Percentiles rank a stretch among this genome's conserved stretches.
phyloP scores from a whole-genome alignment of 208 protist genomes.

The Dictyostelium gargantuum region DNA sequence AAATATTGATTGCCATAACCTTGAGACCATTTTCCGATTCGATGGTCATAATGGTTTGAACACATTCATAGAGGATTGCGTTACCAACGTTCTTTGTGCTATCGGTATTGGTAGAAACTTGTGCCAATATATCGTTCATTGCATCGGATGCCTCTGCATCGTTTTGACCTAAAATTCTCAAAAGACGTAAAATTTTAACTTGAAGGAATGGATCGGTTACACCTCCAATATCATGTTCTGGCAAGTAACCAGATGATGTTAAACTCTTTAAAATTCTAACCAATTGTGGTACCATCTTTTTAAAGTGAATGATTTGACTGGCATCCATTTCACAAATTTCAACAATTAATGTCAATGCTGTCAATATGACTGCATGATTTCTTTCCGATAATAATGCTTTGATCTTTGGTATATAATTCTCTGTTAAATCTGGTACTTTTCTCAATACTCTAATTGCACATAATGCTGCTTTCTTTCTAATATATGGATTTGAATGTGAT shows the following conservation, averaged over 20 bases:
- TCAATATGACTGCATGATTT: conserved; percentile 90
- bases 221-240: conserved; percentile 95
- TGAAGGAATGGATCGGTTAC: conserved; percentile 99
- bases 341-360: conserved; percentile 92
- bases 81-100: conserved; percentile 94
- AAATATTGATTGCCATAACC: conserved; percentile 97
- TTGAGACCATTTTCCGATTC: conserved; percentile 88
- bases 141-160: conserved; percentile 92
- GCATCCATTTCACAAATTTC: conserved; percentile 84
- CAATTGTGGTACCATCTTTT: conserved; percentile 89
- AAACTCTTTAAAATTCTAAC: conserved; percentile 95
- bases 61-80: conserved; percentile 98
- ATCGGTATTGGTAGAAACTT: conserved; percentile 98
- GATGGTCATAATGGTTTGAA: conserved; percentile 97
- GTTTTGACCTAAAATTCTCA: conserved; percentile 94
- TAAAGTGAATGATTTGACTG: conserved; percentile 77
- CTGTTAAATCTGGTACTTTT: conserved; percentile 95
- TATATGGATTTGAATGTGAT: conserved; percentile 88
- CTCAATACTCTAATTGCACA: conserved; percentile 85
- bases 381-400: conserved; percentile 75
- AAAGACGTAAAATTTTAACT: conserved; percentile 91
- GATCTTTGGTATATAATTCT: conserved; percentile 92
- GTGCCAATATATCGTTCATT: conserved; percentile 98
- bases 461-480: conserved; percentile 95
- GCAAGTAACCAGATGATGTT: conserved; percentile 92